Evolutionary conservation across 2,329 filamentous ascomycete species (phyloP).

Genomic region (Aureobasidium leucospermi): DNA sequence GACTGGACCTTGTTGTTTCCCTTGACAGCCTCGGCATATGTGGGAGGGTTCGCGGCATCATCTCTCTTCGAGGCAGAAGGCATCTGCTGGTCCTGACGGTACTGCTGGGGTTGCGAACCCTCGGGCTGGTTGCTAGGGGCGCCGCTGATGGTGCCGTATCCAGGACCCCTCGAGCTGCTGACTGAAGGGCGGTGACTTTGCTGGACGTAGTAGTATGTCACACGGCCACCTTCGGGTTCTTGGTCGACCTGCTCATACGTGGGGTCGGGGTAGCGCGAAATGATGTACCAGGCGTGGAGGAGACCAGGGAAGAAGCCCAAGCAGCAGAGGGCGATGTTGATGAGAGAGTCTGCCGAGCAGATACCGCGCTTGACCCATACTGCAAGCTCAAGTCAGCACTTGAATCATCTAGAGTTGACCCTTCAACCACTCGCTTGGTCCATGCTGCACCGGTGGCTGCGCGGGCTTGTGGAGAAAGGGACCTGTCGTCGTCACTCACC

Average conservation of each 20-base stretch:
- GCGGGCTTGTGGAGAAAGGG: slow-evolving; percentile 1
- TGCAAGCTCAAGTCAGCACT: slow-evolving; percentile 35
- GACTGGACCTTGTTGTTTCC: slow-evolving; percentile 87
- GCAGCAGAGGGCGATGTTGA: slow-evolving; percentile 84
- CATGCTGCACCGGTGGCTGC: slow-evolving; percentile 1
- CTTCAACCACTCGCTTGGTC: background rate
- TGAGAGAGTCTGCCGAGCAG: slow-evolving; percentile 84
- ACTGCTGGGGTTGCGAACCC: slow-evolving; percentile 24
- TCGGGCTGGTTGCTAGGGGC: slow-evolving; percentile 32
- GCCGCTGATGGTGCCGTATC: slow-evolving; percentile 35
- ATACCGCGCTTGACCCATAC: slow-evolving; percentile 97
- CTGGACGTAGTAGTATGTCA: slow-evolving; percentile 68
- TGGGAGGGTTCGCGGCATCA: slow-evolving; percentile 62
- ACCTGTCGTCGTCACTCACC: slow-evolving; percentile 35
- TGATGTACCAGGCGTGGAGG: slow-evolving; percentile 96
- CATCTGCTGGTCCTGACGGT: slow-evolving; percentile 30
- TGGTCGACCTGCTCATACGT: slow-evolving; percentile 60
- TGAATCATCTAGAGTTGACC: background rate
- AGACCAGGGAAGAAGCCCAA: slow-evolving; percentile 65
- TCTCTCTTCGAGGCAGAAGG: background rate
- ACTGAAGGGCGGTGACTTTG: slow-evolving; percentile 20
- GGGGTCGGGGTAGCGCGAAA: slow-evolving; percentile 75
- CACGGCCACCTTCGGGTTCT: slow-evolving; percentile 45
- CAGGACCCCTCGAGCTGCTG: slow-evolving; percentile 1
- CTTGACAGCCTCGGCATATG: slow-evolving; percentile 82